Percentiles rank a stretch among this genome's conserved stretches.
Conservation (phyloP, 2,329 filamentous ascomycete genomes). For the Xylariaceae sp. region DNA sequence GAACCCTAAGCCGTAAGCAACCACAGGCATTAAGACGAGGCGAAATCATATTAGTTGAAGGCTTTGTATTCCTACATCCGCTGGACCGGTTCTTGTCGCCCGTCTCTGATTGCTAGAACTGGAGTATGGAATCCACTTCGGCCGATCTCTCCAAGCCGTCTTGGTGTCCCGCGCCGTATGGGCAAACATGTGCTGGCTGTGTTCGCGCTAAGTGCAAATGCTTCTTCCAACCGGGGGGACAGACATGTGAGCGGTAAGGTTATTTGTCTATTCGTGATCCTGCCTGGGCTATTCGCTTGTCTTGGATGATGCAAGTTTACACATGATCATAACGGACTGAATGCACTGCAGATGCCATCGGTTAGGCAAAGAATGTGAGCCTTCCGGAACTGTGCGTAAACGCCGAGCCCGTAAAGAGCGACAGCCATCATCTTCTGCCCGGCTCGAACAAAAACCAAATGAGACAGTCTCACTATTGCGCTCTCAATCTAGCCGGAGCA, state of each 20-base stretch:
- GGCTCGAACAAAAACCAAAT: constrained; percentile 57
- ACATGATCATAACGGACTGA: no score
- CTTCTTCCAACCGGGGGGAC: constrained; percentile 28
- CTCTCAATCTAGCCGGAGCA: constrained; percentile 32
- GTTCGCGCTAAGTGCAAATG: constrained; percentile 36
- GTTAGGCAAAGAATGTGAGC: constrained; percentile 32
- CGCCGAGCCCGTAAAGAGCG: constrained; percentile 19
- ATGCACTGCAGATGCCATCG: constrained; percentile 32
- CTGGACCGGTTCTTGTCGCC: no score
- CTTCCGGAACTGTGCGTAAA: constrained; percentile 27
- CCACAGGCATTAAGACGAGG: no score
- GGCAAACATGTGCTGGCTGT: constrained; percentile 33
- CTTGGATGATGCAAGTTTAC: no score
- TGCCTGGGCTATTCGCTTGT: no score
- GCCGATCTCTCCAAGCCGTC: no score
- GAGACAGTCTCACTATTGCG: constrained; percentile 54
- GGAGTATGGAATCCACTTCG: no score
- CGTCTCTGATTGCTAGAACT: no score
- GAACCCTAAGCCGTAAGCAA: no score
- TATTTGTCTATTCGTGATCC: neutral
- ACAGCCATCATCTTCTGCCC: constrained; percentile 36
- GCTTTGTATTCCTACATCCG: no score
- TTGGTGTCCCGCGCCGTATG: constrained; percentile 34
- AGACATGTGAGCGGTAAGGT: constrained; percentile 30
- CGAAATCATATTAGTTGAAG: no score